phyloP scores from a whole-genome alignment of 2,329 filamentous ascomycete genomes.

The Ilyonectria mors-panacis region DNA sequence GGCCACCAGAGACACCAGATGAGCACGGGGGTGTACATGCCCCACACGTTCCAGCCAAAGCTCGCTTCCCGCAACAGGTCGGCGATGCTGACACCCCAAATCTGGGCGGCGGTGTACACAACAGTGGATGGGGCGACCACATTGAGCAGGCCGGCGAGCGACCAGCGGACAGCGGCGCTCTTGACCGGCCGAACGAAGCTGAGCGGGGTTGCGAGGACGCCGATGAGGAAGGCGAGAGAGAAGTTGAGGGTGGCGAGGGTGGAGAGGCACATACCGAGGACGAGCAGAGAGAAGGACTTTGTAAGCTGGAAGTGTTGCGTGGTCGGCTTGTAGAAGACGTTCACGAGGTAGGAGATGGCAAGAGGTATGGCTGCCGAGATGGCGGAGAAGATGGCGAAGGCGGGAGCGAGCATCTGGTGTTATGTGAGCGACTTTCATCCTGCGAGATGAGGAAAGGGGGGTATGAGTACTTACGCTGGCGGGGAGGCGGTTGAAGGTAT shows the following conservation, averaged over 20 bases:
- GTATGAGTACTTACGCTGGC: slow-evolving; percentile 68
- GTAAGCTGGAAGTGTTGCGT: slow-evolving; percentile 82
- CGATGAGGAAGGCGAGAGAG: slow-evolving; percentile 87
- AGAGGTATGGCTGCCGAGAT: slow-evolving; percentile 71
- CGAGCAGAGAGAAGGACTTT: slow-evolving; percentile 92
- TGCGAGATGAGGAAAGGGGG: background rate
- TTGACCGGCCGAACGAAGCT: slow-evolving; percentile 76
- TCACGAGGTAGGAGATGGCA: slow-evolving; percentile 69
- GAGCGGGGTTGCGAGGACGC: slow-evolving; percentile 82
- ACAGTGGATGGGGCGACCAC: slow-evolving; percentile 74
- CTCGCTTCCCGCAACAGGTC: slow-evolving; percentile 80
- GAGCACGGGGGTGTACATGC: slow-evolving; percentile 89
- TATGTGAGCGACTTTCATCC: slow-evolving; percentile 18
- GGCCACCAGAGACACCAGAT: slow-evolving; percentile 98
- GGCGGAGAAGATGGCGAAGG: slow-evolving; percentile 72
- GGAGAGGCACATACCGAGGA: slow-evolving; percentile 92
- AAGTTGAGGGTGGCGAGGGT: slow-evolving; percentile 97
- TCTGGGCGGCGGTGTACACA: slow-evolving; percentile 62
- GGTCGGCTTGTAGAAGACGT: slow-evolving; percentile 67
- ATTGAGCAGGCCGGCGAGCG: slow-evolving; percentile 68
- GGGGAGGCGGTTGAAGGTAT: slow-evolving; percentile 84
- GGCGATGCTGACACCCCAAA: slow-evolving; percentile 60
- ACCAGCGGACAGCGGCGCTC: slow-evolving; percentile 56
- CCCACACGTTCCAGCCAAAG: slow-evolving; percentile 91
- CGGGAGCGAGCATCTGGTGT: slow-evolving; percentile 68